These are phyloP conservation scores for Chytriomyces hyalinus DNA, from an alignment of 192 early-diverging fungal genomes.

Conservation along the genomic window DNA sequence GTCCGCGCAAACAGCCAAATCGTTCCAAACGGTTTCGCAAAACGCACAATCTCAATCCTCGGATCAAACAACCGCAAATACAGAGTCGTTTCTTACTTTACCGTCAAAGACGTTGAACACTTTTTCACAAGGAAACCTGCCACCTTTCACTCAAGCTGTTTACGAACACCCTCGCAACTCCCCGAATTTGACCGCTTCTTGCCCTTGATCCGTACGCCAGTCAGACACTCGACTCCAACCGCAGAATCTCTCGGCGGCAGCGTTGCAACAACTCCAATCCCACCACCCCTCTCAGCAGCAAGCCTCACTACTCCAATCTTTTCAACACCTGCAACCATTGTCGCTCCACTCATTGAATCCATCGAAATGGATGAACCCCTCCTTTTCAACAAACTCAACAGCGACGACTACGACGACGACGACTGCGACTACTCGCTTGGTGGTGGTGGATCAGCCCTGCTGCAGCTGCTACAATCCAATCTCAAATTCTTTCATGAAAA, in stretches of 20 bases:
- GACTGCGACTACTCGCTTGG: too few relatives aligned
- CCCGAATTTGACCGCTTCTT: not conserved
- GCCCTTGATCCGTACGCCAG: not conserved
- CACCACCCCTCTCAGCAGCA: not conserved
- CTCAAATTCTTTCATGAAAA: not conserved
- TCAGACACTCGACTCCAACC: not conserved
- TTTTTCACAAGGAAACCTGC: not conserved
- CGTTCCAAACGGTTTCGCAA: not conserved
- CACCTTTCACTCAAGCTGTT: not conserved
- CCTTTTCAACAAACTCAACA: too few relatives aligned
- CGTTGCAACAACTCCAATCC: not conserved
- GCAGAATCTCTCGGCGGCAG: not conserved
- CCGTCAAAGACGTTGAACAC: slow-evolving; percentile 1
- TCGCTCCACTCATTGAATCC: too few relatives aligned
- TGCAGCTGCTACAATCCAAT: too few relatives aligned
- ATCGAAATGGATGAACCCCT: too few relatives aligned
- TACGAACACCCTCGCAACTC: slow-evolving; percentile 1
- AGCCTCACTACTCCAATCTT: too few relatives aligned
- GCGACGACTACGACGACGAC: too few relatives aligned
- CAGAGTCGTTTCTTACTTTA: slow-evolving; percentile 5
- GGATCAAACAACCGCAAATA: slow-evolving; percentile 7
- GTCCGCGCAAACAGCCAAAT: not conserved
- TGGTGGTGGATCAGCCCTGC: too few relatives aligned
- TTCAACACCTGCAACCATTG: too few relatives aligned
- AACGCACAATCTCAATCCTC: not conserved